Conservation (phyloP, 768 basidiomycete genomes). For the Mycena albidolilacea region DNA sequence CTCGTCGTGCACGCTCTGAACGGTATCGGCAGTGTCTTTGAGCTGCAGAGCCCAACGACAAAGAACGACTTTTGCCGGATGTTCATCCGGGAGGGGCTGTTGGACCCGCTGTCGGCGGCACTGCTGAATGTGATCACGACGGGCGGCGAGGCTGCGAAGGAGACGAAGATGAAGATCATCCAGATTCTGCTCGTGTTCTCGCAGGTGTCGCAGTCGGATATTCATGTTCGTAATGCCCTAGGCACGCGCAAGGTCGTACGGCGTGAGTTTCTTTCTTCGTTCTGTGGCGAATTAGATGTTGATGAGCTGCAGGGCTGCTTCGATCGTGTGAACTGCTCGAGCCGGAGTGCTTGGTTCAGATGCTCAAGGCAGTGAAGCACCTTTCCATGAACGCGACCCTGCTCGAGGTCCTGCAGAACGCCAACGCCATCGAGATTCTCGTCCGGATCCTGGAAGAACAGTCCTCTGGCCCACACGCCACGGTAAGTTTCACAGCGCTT, state of each 20-base stretch:
- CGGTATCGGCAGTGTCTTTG: slow-evolving; percentile 95
- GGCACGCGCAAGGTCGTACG: slow-evolving; percentile 91
- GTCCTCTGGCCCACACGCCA: slow-evolving; percentile 81
- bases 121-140: slow-evolving; percentile 90
- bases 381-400: slow-evolving; percentile 93
- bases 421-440: slow-evolving; percentile 94
- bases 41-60: slow-evolving; percentile 95
- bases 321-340: slow-evolving; percentile 90
- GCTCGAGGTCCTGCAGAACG: slow-evolving; percentile 95
- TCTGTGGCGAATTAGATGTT: slow-evolving; percentile 18
- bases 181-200: slow-evolving; percentile 92
- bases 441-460: slow-evolving; percentile 88
- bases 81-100: slow-evolving; percentile 95
- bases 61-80: slow-evolving; percentile 99
- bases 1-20: slow-evolving; percentile 95
- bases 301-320: slow-evolving; percentile 76
- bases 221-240: slow-evolving; percentile 92
- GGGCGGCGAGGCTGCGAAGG: slow-evolving; percentile 72
- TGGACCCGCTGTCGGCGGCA: slow-evolving; percentile 93
- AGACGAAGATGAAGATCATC: slow-evolving; percentile 91
- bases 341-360: slow-evolving; percentile 88
- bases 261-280: slow-evolving; percentile 67
- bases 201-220: slow-evolving; percentile 96
- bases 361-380: slow-evolving; percentile 97
- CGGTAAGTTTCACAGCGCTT: slow-evolving; percentile 64